Percentiles rank a stretch among this genome's conserved stretches.
Conservation (phyloP, 495 filamentous ascomycete species). For the Lasiosphaeria miniovina region DNA sequence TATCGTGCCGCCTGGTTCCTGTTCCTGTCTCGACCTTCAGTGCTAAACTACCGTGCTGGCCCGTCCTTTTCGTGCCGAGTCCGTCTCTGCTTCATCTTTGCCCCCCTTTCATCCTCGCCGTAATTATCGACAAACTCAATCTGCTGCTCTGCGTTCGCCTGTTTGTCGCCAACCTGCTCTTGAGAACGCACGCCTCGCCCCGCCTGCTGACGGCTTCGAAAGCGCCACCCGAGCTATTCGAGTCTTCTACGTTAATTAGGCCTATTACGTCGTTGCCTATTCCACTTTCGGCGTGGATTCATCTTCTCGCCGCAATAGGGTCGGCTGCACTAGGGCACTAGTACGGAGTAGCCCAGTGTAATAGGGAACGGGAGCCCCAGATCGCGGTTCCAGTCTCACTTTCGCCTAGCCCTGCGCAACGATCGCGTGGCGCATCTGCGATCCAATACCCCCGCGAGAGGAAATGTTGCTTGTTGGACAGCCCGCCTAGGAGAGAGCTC, state of each 20-base stretch:
- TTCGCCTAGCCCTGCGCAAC: background rate
- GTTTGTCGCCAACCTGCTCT: too few species aligned
- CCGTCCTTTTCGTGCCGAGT: background rate
- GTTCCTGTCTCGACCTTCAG: constrained; percentile 2
- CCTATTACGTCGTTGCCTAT: background rate
- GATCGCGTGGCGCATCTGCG: background rate
- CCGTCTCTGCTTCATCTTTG: constrained; percentile 1
- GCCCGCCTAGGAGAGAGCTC: constrained; percentile 12
- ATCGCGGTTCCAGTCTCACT: background rate
- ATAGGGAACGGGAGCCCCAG: background rate
- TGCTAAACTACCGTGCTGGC: background rate
- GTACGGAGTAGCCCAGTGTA: background rate
- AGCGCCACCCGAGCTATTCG: background rate
- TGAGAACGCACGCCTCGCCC: background rate
- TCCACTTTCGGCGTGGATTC: background rate
- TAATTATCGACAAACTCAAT: background rate
- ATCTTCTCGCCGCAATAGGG: background rate
- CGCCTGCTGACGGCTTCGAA: background rate
- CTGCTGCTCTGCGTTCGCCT: background rate
- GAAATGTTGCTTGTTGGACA: background rate
- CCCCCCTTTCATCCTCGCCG: background rate
- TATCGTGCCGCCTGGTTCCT: background rate
- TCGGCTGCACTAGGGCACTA: background rate
- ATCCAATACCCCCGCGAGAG: background rate
- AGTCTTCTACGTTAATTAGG: background rate